Conservation (phyloP, 768 basidiomycete species). For the Suillus placidus region DNA sequence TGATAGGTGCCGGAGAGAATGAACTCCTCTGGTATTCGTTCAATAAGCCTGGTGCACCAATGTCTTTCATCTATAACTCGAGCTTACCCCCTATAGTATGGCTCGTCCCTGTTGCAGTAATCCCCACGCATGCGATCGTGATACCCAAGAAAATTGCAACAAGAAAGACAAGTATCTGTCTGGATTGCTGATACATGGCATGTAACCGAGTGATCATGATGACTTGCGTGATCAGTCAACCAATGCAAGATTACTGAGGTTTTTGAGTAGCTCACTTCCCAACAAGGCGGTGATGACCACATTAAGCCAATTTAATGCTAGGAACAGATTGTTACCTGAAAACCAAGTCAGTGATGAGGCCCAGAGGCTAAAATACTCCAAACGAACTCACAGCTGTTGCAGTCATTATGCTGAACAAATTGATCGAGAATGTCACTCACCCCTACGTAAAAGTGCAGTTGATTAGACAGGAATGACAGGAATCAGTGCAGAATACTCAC, state of each 20-base stretch:
- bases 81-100: slow-evolving; percentile 1
- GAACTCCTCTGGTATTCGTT: neutral
- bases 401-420: neutral
- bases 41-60: neutral
- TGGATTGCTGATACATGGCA: slow-evolving; percentile 2
- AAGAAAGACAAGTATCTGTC: neutral
- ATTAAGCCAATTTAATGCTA: neutral
- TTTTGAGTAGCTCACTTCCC: neutral
- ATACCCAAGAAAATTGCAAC: neutral
- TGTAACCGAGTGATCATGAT: neutral
- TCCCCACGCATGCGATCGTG: neutral
- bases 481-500: neutral
- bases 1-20: neutral
- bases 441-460: neutral
- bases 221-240: neutral
- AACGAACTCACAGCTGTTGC: neutral
- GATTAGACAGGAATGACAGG: neutral
- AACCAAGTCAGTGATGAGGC: neutral
- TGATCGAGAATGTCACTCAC: neutral
- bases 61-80: neutral
- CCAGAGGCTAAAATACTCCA: neutral
- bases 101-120: neutral
- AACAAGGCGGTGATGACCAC: neutral
- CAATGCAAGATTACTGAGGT: neutral
- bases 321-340: neutral